Base-by-base conservation (phyloP, 2,329 filamentous ascomycete species). In the Cadophora luteo-olivacea region DNA sequence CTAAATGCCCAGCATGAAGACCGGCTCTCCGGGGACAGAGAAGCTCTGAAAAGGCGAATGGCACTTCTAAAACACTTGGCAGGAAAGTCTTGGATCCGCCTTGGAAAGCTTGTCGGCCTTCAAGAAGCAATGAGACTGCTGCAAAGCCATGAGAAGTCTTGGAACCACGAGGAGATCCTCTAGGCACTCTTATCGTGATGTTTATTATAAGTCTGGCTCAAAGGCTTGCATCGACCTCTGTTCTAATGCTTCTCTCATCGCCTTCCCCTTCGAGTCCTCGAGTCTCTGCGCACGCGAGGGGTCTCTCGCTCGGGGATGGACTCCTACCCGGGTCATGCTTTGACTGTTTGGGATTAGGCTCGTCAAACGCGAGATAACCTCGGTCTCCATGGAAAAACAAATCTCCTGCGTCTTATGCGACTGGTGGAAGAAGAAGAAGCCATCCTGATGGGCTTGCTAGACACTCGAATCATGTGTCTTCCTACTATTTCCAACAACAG, bases 321-420 rank as follows among this genome's bases (percentile, higher is more conserved):
- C 45, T 22, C n/a, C 45, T 14, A 49, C 32, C n/a, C 33, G 14
- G 55, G 55, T 24, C 55, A 41, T 60, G 57, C 57, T 60, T 60
- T 38, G 33, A 60, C 57, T 25, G 36, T 25, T 41, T 41, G 57
- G 57, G 33, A 22, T 45, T 25, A 29, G 22, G 36, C 22, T 38
- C n/a, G 57, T 38, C 57, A 60, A 60, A 36, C 32, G 33, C n/a
- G 32, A 58, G 33, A 45, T 58, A 45, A 45, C 57, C 57, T 60
- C 57, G 36, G 57, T 29, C 32, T 45, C 19, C 32, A 16, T 41
- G 29, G 55, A 24, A 25, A 58, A 24, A 14, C 55, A 58, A 58
- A 58, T 58, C 32, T 14, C 33, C 33, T 24, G 33, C 6, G 5
- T 29, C 55, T n/a, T 11, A 41, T 60, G 57, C 57, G 57, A 60